These are phyloP conservation scores for Funneliformis caledonium DNA, from an alignment of 371 early-diverging fungal species.

Conservation along the genomic window DNA sequence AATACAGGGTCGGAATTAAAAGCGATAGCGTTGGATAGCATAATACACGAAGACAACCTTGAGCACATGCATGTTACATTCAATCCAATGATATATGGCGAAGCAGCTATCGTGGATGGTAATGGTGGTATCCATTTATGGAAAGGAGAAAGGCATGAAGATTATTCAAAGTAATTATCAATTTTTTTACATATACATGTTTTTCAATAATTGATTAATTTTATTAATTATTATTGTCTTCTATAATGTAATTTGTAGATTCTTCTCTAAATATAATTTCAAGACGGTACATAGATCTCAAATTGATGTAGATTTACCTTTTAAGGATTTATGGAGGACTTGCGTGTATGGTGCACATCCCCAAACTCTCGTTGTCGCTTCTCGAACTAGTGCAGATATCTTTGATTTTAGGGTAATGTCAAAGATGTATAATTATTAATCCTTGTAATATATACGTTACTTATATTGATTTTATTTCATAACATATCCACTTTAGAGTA, in stretches of 20 bases:
- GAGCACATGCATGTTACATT: constrained; percentile 36
- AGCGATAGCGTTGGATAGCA: neutral
- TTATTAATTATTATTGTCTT: neutral
- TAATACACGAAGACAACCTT: neutral
- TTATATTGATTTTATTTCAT: neutral
- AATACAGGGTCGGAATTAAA: neutral
- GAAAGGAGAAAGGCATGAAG: constrained; percentile 15
- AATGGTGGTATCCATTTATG: constrained; percentile 35
- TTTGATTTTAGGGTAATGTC: constrained; percentile 36
- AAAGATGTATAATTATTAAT: neutral
- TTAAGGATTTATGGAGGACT: constrained; percentile 4
- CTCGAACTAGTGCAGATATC: constrained; percentile 5
- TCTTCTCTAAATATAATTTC: neutral
- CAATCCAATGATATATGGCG: constrained; percentile 37
- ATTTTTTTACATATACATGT: neutral
- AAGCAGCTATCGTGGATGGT: constrained; percentile 34
- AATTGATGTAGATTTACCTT: neutral
- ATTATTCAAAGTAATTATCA: neutral
- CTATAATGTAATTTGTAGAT: neutral
- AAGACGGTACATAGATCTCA: neutral
- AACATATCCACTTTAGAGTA: neutral
- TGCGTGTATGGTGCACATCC: constrained; percentile 36
- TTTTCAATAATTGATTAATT: neutral
- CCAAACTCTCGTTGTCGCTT: constrained; percentile 29
- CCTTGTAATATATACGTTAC: too few relatives aligned